Percentiles rank a stretch among this genome's conserved stretches.
phyloP scores from a whole-genome alignment of 164 flowering plant genomes.

The Vitis vinifera region ASM3070453v1 NC_081819.1:2746501-2747000 shows the following conservation, averaged over 20 bases:
- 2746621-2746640: constrained; percentile 54
- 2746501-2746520: constrained; percentile 26
- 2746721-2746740: constrained; percentile 38
- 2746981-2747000: constrained; percentile 45
- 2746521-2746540: too few species aligned
- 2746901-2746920: constrained; percentile 23
- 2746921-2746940: constrained; percentile 44
- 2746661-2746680: constrained; percentile 25
- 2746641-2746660: constrained; percentile 19
- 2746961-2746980: constrained; percentile 20
- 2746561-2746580: constrained; percentile 28
- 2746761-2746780: constrained; percentile 18
- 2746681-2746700: constrained; percentile 44
- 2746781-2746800: constrained; percentile 13
- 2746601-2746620: constrained; percentile 38
- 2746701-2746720: constrained; percentile 41
- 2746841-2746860: constrained; percentile 22
- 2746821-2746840: constrained; percentile 42
- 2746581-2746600: constrained; percentile 35
- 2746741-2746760: constrained; percentile 30
- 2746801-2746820: constrained; percentile 34
- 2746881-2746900: constrained; percentile 32
- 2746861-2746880: constrained; percentile 33
- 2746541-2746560: neutral
- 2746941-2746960: constrained; percentile 30